phyloP scores from a whole-genome alignment of 805 yeast species.

The Metschnikowia proteae region DNA sequence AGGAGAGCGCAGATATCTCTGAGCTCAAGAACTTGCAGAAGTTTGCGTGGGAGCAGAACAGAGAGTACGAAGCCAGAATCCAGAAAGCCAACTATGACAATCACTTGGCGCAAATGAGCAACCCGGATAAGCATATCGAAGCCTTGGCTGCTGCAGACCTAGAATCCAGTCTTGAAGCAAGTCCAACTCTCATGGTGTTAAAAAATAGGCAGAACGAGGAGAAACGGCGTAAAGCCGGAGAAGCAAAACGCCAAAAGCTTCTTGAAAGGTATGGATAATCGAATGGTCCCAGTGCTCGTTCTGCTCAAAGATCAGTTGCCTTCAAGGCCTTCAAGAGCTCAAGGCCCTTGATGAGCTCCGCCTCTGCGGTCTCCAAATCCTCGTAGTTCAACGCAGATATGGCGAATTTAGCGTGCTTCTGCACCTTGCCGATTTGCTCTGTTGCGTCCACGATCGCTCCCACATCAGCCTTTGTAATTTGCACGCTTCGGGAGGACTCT shows the following conservation, averaged over 20 bases:
- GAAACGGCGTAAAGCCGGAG: slow-evolving; percentile 13
- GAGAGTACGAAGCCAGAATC: slow-evolving; percentile 12
- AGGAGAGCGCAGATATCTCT: slow-evolving; percentile 47
- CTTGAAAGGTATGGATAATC: slow-evolving; percentile 13
- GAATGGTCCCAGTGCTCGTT: too few relatives aligned
- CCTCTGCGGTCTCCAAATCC: slow-evolving; percentile 64
- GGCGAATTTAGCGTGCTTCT: slow-evolving; percentile 70
- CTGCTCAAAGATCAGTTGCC: not conserved
- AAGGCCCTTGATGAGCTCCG: slow-evolving; percentile 54
- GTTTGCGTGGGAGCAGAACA: slow-evolving; percentile 45
- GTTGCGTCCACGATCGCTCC: slow-evolving; percentile 50
- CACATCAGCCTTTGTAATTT: slow-evolving; percentile 37
- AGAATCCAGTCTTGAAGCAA: slow-evolving; percentile 32
- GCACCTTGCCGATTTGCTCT: slow-evolving; percentile 56
- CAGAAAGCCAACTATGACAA: slow-evolving; percentile 10
- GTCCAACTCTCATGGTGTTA: slow-evolving; percentile 35
- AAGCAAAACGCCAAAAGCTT: slow-evolving; percentile 10
- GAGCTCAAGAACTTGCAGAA: slow-evolving; percentile 46
- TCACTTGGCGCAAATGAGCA: slow-evolving; percentile 11
- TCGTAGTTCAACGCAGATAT: slow-evolving; percentile 77
- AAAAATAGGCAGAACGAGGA: slow-evolving; percentile 21
- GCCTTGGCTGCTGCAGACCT: slow-evolving; percentile 20
- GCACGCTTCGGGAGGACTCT: slow-evolving; percentile 1
- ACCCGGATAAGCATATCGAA: slow-evolving; percentile 12
- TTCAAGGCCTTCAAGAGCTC: slow-evolving; percentile 30